Evolutionary conservation across 202 grass and related monocot genomes (phyloP).

Genomic region (Zoysia matrella): DNA sequence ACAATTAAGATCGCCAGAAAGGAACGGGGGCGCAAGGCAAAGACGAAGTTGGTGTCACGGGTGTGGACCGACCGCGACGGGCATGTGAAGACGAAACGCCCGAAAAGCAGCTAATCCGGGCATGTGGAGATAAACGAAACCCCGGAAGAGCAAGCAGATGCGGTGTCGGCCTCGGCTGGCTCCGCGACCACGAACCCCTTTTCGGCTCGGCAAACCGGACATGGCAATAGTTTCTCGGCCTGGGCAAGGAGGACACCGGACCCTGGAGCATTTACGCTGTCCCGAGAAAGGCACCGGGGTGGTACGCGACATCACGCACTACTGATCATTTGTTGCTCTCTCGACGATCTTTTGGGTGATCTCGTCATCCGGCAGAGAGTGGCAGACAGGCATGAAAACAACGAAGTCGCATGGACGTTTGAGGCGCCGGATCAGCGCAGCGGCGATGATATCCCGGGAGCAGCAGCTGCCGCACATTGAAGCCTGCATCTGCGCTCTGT

Average conservation of each 20-base stretch:
- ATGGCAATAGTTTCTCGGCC: constrained; percentile 21
- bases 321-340: background rate
- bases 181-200: background rate
- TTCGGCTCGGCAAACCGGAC: constrained; percentile 33
- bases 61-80: constrained; percentile 37
- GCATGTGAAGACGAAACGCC: constrained; percentile 10
- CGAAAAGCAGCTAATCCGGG: constrained; percentile 9
- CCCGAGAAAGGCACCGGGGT: constrained; percentile 19
- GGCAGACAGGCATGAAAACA: background rate
- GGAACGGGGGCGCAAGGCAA: constrained; percentile 11
- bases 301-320: constrained; percentile 16
- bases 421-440: constrained; percentile 9
- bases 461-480: constrained; percentile 20
- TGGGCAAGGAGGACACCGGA: constrained; percentile 13
- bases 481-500: background rate
- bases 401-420: constrained; percentile 32
- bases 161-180: constrained; percentile 25
- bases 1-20: background rate
- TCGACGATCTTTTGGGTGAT: constrained; percentile 5
- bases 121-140: too few species aligned
- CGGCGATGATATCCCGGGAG: constrained; percentile 26
- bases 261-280: constrained; percentile 44
- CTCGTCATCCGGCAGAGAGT: background rate
- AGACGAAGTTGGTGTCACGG: background rate
- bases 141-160: background rate